A percentile compares a stretch with the other conserved stretches of the same genome.
Conservation (phyloP, 2,329 filamentous ascomycete species). For the Colletotrichum higginsianum region DNA sequence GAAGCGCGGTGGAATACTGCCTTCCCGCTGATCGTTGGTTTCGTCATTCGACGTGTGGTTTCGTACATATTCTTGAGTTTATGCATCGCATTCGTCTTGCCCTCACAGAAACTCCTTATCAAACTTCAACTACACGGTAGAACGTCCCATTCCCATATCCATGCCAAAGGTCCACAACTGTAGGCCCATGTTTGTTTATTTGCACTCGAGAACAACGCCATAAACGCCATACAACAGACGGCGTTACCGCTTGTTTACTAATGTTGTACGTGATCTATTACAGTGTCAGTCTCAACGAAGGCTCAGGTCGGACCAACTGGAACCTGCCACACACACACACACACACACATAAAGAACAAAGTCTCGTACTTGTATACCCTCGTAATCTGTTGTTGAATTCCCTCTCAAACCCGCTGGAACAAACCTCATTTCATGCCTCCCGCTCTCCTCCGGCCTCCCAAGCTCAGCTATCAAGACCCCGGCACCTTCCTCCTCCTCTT, state of each 20-base stretch:
- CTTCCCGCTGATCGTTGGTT: neutral
- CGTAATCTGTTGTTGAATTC: too few relatives aligned
- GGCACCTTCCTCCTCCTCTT: neutral
- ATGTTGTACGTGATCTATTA: too few relatives aligned
- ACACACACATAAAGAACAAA: too few relatives aligned
- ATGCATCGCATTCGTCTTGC: too few relatives aligned
- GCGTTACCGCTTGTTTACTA: neutral
- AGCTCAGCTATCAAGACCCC: neutral
- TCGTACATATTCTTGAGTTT: too few relatives aligned
- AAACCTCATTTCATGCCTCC: too few relatives aligned
- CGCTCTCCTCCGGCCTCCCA: too few relatives aligned
- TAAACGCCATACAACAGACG: neutral
- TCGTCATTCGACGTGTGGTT: neutral
- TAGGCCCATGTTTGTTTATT: neutral
- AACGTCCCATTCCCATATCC: neutral
- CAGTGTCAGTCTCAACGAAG: neutral
- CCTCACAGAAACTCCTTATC: too few relatives aligned
- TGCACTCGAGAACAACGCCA: neutral
- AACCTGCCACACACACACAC: neutral
- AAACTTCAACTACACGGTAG: too few relatives aligned
- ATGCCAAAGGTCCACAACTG: neutral
- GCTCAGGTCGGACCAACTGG: neutral
- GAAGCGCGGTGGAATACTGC: neutral
- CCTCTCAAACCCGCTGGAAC: too few relatives aligned
- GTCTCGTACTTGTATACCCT: too few relatives aligned